These are phyloP conservation scores for Pyricularia sp. DNA, from an alignment of 2,329 filamentous ascomycete species.

Conservation along the genomic window DNA sequence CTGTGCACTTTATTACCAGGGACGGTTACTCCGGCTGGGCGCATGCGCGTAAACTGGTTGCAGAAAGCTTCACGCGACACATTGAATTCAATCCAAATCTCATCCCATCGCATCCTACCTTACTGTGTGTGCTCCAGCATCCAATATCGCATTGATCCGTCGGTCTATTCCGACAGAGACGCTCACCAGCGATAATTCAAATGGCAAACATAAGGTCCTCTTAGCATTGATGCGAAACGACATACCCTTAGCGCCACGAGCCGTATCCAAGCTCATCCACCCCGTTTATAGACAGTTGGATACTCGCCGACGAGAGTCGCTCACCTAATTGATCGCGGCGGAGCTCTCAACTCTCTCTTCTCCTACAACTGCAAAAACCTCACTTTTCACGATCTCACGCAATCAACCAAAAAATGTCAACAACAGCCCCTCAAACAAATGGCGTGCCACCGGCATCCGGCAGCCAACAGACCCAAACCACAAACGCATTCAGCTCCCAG, in stretches of 20 bases:
- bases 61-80: neutral
- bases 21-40: neutral
- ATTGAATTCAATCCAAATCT: neutral
- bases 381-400: neutral
- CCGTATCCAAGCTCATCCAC: neutral
- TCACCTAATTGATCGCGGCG: neutral
- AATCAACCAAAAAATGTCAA: constrained; percentile 3
- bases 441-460: constrained; percentile 1
- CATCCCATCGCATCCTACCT: neutral
- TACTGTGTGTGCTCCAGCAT: neutral
- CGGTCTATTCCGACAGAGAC: neutral
- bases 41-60: neutral
- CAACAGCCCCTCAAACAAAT: constrained; percentile 3
- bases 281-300: neutral
- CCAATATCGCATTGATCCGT: neutral
- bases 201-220: neutral
- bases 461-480: constrained; percentile 5
- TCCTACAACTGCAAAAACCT: neutral
- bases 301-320: neutral
- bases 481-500: constrained; percentile 1
- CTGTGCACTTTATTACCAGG: neutral
- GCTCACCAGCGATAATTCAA: neutral
- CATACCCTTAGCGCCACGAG: neutral
- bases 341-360: neutral
- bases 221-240: neutral